Evolutionary conservation across 495 filamentous ascomycete species (phyloP).

Genomic region (Podospora pseudopauciseta): DNA sequence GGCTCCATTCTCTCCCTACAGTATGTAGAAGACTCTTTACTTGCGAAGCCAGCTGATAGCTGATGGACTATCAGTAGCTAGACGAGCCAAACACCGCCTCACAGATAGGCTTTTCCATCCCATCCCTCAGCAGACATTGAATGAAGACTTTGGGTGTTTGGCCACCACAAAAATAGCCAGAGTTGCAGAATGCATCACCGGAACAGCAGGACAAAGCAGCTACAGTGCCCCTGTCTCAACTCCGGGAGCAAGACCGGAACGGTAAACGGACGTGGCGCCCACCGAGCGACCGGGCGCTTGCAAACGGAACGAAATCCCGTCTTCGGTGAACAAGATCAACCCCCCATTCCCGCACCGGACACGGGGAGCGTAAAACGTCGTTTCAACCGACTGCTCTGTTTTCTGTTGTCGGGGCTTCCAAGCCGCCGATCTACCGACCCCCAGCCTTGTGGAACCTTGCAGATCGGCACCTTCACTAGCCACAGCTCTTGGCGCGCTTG

Average conservation of each 20-base stretch:
- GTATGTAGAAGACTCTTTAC: not conserved
- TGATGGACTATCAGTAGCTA: not conserved
- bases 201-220: not conserved
- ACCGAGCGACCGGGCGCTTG: not conserved
- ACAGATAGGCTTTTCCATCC: not conserved
- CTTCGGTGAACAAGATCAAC: not conserved
- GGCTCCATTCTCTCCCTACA: not conserved
- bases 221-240: not conserved
- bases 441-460: not conserved
- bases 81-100: conserved; percentile 4
- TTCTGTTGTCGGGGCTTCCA: not conserved
- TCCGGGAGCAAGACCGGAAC: not conserved
- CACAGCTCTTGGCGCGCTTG: not conserved
- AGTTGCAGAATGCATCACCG: not conserved
- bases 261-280: not conserved
- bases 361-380: not conserved
- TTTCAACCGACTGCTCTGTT: not conserved
- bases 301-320: not conserved
- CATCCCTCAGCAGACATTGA: not conserved
- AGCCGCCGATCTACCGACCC: not conserved
- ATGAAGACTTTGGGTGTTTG: not conserved
- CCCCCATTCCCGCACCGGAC: not conserved
- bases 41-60: not conserved
- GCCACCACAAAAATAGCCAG: not conserved
- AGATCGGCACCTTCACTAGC: not conserved